Base-by-base conservation (phyloP, 208 protist genomes). In the Trichomonas vaginalis region DNA sequence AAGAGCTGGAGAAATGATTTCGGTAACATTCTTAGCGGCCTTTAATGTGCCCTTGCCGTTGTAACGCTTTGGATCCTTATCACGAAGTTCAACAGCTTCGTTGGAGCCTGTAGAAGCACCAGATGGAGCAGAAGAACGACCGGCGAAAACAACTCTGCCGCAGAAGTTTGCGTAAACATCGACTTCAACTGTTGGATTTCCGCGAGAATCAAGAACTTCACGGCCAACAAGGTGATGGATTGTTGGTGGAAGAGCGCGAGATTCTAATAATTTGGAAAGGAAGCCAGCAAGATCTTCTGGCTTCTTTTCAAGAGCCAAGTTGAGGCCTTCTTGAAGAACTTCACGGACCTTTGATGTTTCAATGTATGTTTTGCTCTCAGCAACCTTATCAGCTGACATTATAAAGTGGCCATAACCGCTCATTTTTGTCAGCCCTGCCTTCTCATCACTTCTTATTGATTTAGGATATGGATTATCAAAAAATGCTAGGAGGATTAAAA, bases 71-170 rank as follows among this genome's bases (percentile, higher is more conserved):
- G 96, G 96, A 96, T 98, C 98, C 97, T 98, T 98, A 96, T 99
- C 99, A 96, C 99, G 98, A 47, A 99, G 97, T 97, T 99, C 98
- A 95, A 98, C 98, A 40, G 96, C 97, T 95, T 99, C 99, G 96
- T 99, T 98, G 42, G 98, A 97, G 96, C 99, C 99, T 46, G 99
- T 99, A n/a, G 99, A 99, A 6, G 99, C 99, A 96, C 99, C 99
- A 35, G 98, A 99, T 48, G 99, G 99, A 23, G 99, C 98, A 46
- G 49, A 86, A 14, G 95, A 70, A 23, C 82, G 82, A 10, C 82
- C 82, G 23, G 82, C 82, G 8, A 88, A 42, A 48, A 88, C n/a
- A 47, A 88, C 40, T 49, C 42, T 39, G 14, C 95, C 95, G 35
- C 39, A 37, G 0, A 32, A 47, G 70, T 95, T 47, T 46, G 56